Evolutionary conservation across 129 eudicot genomes (phyloP).

Genomic region (Ambrosia artemisiifolia): DNA sequence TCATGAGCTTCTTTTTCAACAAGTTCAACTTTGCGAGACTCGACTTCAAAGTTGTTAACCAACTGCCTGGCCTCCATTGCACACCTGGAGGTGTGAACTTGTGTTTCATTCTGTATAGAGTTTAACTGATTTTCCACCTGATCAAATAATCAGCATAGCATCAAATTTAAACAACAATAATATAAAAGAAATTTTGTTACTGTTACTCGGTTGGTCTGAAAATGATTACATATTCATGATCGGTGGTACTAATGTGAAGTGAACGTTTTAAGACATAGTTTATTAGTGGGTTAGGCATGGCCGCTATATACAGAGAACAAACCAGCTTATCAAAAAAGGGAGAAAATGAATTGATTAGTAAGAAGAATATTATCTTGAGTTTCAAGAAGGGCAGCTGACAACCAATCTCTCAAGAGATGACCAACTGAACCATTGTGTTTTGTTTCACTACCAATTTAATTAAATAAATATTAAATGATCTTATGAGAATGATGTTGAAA

Average conservation of each 20-base stretch:
- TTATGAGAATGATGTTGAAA: not conserved
- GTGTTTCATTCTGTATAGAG: constrained; percentile 40
- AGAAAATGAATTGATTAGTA: no score
- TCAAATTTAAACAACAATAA: not conserved
- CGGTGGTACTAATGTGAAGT: not conserved
- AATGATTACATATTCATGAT: not conserved
- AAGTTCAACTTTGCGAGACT: constrained; percentile 44
- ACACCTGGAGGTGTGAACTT: constrained; percentile 57
- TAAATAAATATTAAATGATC: not conserved
- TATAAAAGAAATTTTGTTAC: not conserved
- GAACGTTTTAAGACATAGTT: not conserved
- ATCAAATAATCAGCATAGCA: constrained; percentile 1
- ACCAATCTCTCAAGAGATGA: not conserved
- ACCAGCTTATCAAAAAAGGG: no score
- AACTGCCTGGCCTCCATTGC: constrained; percentile 58
- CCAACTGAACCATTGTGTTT: not conserved
- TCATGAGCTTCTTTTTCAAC: constrained; percentile 75
- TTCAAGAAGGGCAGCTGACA: not conserved
- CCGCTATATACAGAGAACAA: not conserved
- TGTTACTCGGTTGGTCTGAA: not conserved
- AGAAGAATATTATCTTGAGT: not conserved
- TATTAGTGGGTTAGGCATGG: not conserved
- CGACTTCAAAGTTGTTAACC: constrained; percentile 46
- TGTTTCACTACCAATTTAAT: not conserved
- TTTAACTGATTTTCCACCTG: constrained; percentile 52